Base-by-base conservation (phyloP, 495 filamentous ascomycete genomes). In the Xylaria castorea region DNA sequence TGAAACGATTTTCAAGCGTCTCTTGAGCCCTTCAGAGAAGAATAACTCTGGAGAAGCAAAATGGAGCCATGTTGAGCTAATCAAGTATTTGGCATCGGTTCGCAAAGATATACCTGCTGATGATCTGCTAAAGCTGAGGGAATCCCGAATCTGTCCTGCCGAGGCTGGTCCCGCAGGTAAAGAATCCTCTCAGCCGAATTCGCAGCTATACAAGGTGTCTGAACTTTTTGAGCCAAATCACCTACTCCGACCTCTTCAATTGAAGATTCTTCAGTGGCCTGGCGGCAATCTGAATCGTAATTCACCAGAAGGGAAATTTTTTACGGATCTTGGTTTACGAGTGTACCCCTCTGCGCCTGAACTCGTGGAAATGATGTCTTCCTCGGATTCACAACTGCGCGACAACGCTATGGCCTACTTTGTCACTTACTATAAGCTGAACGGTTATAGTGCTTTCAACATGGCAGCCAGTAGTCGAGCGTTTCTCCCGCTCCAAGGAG, bases 1-100 rank as follows among this genome's bases (percentile, higher is more conserved):
- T 16, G 93, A 92, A 58, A 94, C 97, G 27, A 94, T 99, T 30
- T 98, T 98, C 75, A 92, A 93, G 48, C 89, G 97, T 50, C 86
- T 99, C 65, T 86, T 97, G 76, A 87, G 86, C 70, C 82, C 86
- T 6, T 75, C 80, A 30, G 85, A 86, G 57, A 82, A 83, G 65
- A 80, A 79, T 46, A 75, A 80, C n/a, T 66, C 78, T 53, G 80
- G 75, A n/a, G 75, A 80, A 55, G 80, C 84, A 22, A 93, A 91
- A 85, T 97, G 92, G 93, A 97, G 91, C 74, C 96, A 98, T 79
- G 90, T 97, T 58, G 95, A 98, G 75, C 86, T 99, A 20, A 95
- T 99, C 81, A 93, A 91, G 72, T 99, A 99, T 75, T 87, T 99
- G 53, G 88, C 93, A 12, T 95, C 94, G 20, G 94, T 99, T 11